A percentile compares a stretch with the other conserved stretches of the same genome.
Evolutionary conservation across 495 filamentous ascomycete species (phyloP).

Genomic region (Aspergillus egyptiacus): DNA sequence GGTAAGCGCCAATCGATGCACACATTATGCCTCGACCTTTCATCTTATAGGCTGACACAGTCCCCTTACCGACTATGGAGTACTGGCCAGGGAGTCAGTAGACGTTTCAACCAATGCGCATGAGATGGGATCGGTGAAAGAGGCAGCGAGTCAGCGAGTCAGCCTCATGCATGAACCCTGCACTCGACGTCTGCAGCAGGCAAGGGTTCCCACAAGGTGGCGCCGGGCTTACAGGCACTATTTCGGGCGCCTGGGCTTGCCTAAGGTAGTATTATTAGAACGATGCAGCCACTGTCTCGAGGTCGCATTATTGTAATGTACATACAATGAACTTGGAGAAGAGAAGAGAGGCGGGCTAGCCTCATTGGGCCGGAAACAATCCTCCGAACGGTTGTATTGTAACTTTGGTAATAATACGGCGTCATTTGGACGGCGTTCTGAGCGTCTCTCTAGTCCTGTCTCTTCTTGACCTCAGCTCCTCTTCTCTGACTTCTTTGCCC

Average conservation of each 20-base stretch:
- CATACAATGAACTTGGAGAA: not conserved
- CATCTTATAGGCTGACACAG: too few relatives aligned
- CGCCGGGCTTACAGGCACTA: not conserved
- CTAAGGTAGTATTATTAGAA: too few relatives aligned
- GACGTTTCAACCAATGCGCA: not conserved
- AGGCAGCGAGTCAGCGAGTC: not conserved
- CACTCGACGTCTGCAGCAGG: not conserved
- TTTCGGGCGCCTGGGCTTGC: too few relatives aligned
- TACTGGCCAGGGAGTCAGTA: too few relatives aligned
- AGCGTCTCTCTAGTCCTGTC: not conserved
- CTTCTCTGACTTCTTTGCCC: not conserved
- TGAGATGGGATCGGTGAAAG: not conserved
- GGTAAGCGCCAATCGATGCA: too few relatives aligned
- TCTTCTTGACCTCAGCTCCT: not conserved
- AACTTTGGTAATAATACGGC: not conserved
- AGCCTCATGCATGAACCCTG: not conserved
- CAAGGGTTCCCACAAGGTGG: too few relatives aligned
- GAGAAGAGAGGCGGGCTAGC: not conserved
- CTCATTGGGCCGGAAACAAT: not conserved
- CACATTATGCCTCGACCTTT: too few relatives aligned
- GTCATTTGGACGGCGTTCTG: not conserved
- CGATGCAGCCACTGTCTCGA: too few relatives aligned
- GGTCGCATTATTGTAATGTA: not conserved
- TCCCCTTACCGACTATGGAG: too few relatives aligned
- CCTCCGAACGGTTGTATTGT: not conserved